Base-by-base conservation (phyloP, 1,284 basidiomycete species). In the Malassezia cuniculi region DNA sequence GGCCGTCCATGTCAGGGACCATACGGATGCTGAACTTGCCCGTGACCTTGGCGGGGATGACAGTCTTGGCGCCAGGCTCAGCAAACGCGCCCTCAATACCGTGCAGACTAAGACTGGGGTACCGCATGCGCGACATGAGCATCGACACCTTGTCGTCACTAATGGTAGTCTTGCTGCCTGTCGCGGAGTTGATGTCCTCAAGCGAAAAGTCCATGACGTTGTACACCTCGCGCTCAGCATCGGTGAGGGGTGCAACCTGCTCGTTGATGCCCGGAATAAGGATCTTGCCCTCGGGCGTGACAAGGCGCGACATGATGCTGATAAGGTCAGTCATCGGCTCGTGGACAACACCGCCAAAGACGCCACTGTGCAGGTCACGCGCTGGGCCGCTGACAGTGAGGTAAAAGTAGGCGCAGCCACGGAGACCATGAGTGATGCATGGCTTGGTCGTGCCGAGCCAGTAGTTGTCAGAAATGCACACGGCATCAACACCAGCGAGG, bases 21-120 rank as follows among this genome's bases (percentile, higher is more conserved):
- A 87, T 75, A 15, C 54, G 58, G 14, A 52, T 41, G 27, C 36
- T 54, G 48, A 52, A 65, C 56, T 57, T 55, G 64, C 87, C 90
- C 8, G 78, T 73, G 19, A 95, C 85, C 45, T 80, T 79, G 25
- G 84, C 83, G 73, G 90, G 69, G 46, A 97, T 97, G 63, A 97
- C 93, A 0, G 90, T 97, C 77, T 93, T 93, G 31, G 77, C 58
- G 31, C 68, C 69, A 0, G 67, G 48, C 29, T 56, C 55, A 9
- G 79, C 83, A 74, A 95, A 95, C 4, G 89, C 93, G 40, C 93
- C 90, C 69, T 95, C 86, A 60, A 97, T 90, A 18, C 90, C 93
- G 69, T 97, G 90, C 12, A 97, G 71, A 3, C 85, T 90, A 45
- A 97, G 75, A 47, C 80, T 82, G 1, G 87, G 85, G 69, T 79